These are phyloP conservation scores for Erodium maritimum DNA, from an alignment of 345 rosid genomes.

Conservation along the genomic window DNA sequence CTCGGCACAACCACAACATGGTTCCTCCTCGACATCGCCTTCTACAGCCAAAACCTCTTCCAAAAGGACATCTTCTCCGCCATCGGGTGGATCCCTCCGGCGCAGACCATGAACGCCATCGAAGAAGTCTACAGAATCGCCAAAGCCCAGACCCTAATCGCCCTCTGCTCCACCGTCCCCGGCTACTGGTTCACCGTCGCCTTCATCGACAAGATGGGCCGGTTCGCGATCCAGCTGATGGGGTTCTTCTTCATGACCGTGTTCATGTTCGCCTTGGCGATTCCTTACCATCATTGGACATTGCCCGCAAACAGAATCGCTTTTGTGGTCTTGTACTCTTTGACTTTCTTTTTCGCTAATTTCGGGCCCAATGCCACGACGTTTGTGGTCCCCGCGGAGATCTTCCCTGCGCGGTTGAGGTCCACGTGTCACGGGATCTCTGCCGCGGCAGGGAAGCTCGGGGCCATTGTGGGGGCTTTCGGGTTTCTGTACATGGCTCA, in stretches of 20 bases:
- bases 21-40: constrained; percentile 34
- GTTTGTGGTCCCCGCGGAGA: constrained; percentile 33
- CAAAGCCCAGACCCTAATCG: constrained; percentile 30
- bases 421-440: constrained; percentile 37
- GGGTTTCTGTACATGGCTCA: constrained; percentile 31
- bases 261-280: constrained; percentile 31
- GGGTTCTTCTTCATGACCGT: constrained; percentile 40
- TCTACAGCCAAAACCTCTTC: constrained; percentile 34
- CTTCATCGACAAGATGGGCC: constrained; percentile 22
- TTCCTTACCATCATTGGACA: constrained; percentile 33
- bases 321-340: constrained; percentile 24
- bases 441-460: constrained; percentile 28
- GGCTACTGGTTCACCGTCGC: constrained; percentile 37
- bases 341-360: constrained; percentile 37
- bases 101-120: constrained; percentile 29
- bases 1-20: constrained; percentile 29
- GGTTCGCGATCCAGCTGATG: constrained; percentile 30
- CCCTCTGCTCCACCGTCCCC: constrained; percentile 26
- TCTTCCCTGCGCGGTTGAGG: constrained; percentile 31
- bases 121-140: constrained; percentile 29
- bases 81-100: constrained; percentile 31
- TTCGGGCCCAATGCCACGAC: constrained; percentile 39
- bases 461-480: constrained; percentile 29
- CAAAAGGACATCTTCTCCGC: constrained; percentile 36
- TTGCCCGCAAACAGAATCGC: constrained; percentile 27